Conservation (phyloP, 2,329 filamentous ascomycete species). For the Fusarium nematophilum region DNA sequence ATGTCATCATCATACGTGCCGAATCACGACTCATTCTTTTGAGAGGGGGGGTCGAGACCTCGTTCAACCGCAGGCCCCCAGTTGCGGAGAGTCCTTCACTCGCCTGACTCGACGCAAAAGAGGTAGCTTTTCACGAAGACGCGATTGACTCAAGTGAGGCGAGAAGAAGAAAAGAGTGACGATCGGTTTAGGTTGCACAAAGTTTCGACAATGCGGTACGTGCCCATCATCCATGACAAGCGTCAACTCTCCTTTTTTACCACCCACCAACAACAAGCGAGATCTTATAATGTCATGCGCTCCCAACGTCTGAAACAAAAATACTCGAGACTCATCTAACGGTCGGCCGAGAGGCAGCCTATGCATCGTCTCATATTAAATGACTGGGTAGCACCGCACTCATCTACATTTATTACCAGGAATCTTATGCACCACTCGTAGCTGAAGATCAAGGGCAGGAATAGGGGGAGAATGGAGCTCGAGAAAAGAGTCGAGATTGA, state of each 20-base stretch:
- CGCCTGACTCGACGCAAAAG: constrained; percentile 37
- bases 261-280: neutral
- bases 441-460: constrained; percentile 8
- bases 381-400: constrained; percentile 31
- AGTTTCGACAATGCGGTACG: constrained; percentile 8
- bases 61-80: neutral
- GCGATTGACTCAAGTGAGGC: too few species aligned
- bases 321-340: constrained; percentile 19
- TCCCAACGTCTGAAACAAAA: constrained; percentile 17
- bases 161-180: too few species aligned
- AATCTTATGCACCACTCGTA: too few species aligned
- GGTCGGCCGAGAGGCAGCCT: constrained; percentile 14
- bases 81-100: constrained; percentile 1
- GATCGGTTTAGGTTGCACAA: too few species aligned
- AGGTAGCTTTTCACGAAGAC: too few species aligned
- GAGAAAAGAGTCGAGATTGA: constrained; percentile 33
- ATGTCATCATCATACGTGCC: constrained; percentile 24
- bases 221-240: neutral
- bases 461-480: constrained; percentile 17
- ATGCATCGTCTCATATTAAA: constrained; percentile 13
- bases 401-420: constrained; percentile 10
- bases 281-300: constrained; percentile 9
- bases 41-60: constrained; percentile 6
- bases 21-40: constrained; percentile 11
- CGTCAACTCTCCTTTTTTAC: neutral